Base-by-base conservation (phyloP, 2,329 filamentous ascomycete genomes). In the Fusarium compactum region DNA sequence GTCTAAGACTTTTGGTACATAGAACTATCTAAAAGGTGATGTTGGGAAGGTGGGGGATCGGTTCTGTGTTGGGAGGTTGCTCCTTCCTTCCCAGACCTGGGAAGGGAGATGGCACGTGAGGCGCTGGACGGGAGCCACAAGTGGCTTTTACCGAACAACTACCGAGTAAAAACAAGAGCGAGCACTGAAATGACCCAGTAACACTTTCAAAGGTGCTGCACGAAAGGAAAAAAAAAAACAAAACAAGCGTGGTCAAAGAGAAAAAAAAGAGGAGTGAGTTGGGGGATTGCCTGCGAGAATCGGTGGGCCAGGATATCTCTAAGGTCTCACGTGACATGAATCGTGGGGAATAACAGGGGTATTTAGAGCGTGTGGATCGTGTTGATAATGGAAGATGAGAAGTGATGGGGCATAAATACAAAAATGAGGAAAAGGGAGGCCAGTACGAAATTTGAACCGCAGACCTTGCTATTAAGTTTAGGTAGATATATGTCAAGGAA, bases 241-340 rank as follows among this genome's bases (percentile, higher is more conserved):
- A 20, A 8, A 20, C 25, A 27, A 27, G 8, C 5, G 3, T 1
- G 6, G 7, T n/a, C 0, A 38, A 7, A 16, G 34, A 6, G 9
- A 38, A 18, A 38, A 2, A 53, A 62, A 46, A 32, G 20, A 22
- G 57, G 57, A 46, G 11, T 34, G 3, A 61, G 46, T 61, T 46
- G 3, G 3, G 15, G 3, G 3, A 24, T 10, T 14, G 14, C 4
- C 1, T 5, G 11, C 24, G 2, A 3, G 40, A 46, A 40, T 45
- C 46, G 40, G 40, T 62, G 56, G 18, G 14, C 11, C 32, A 25
- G 0, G 5, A 40, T 52, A 46, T 24, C 25, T 14, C 1, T 3
- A 8, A 38, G n/a, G 0, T 27, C 2, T 2, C 56, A 62, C 57
- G 59, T 62, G 57, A 62, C n/a, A 15, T 16, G 6, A 1, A 2